phyloP scores from a whole-genome alignment of 2,329 filamentous ascomycete genomes.

The Apiospora arundinis region DNA sequence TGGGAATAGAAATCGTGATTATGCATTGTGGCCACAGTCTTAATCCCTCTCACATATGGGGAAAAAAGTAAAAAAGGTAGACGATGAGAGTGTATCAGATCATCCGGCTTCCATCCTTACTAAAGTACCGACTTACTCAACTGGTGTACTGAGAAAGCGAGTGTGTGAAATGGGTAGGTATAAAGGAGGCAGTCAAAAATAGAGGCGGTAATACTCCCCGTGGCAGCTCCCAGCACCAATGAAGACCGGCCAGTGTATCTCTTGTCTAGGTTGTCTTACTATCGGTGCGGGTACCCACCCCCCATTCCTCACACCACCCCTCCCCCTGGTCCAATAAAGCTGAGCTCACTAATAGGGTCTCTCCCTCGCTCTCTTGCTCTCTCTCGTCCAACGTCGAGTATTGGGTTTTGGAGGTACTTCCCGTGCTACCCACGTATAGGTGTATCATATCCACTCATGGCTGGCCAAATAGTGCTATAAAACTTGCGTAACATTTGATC shows the following conservation, averaged over 20 bases:
- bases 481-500: slow-evolving; percentile 16
- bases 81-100: background rate
- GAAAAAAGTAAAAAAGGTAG: background rate
- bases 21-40: slow-evolving; percentile 5
- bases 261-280: slow-evolving; percentile 17
- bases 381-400: slow-evolving; percentile 9
- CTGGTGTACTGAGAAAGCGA: background rate
- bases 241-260: background rate
- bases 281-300: slow-evolving; percentile 12
- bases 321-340: slow-evolving; percentile 10
- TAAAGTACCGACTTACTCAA: slow-evolving; percentile 3
- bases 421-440: slow-evolving; percentile 1
- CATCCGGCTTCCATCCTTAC: background rate
- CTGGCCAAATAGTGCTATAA: slow-evolving; percentile 12
- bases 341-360: slow-evolving; percentile 13
- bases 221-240: slow-evolving; percentile 11
- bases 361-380: background rate
- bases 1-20: slow-evolving; percentile 1
- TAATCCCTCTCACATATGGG: background rate
- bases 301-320: background rate
- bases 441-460: slow-evolving; percentile 13
- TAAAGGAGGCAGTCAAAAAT: background rate
- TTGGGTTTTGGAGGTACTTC: slow-evolving; percentile 1
- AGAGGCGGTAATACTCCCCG: slow-evolving; percentile 13
- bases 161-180: background rate